Evolutionary conservation across 768 basidiomycete genomes (phyloP), one percentile per base, ranked within the genome.

Genomic region (Chalciporus piperatus): DNA sequence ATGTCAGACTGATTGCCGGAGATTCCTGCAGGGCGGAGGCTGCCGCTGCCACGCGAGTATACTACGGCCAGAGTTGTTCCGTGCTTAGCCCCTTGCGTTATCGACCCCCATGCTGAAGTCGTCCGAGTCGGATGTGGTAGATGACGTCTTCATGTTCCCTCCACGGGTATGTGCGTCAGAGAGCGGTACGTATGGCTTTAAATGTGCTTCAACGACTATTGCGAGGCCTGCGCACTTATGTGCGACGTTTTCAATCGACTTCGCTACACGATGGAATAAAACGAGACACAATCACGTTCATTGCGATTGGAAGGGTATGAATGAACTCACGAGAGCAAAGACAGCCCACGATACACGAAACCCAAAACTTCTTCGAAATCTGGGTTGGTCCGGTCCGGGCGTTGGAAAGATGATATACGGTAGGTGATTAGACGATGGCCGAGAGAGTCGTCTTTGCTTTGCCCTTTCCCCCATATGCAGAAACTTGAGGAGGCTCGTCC

Each of bases 321-420:
- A n/a, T 30, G 39, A 25, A 63, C 72, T 19, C 41, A 77, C 76
- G 33, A 77, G 54, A 10, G 75, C 71, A 58, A 76, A 77, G 16
- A 25, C 25, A 7, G 69, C 64, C 75, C 76, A n/a, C 70, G 68
- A 48, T 74, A 75, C n/a, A 71, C 68, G 40, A 62, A 69, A n/a
- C 70, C 67, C 28, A 66, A 76, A 7, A 73, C 42, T 1, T 76
- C 74, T 42, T 69, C 69, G 64, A 76, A 76, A 19, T 74, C 75
- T 4, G 59, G 41, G 35, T 77, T 71, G 0, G 64, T 60, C 40
- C 73, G 75, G 1, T 54, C 1, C 74, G 72, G 9, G 56, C 67
- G 10, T 56, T 51, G 3, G 59, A 47, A 1, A 76, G 67, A 30
- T 61, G 64, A 37, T 9, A 13, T 10, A 8, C 17, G 17, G 45